These are phyloP conservation scores for Fusarium torulosum DNA, from an alignment of 2,329 filamentous ascomycete species.

Conservation along the genomic window DNA sequence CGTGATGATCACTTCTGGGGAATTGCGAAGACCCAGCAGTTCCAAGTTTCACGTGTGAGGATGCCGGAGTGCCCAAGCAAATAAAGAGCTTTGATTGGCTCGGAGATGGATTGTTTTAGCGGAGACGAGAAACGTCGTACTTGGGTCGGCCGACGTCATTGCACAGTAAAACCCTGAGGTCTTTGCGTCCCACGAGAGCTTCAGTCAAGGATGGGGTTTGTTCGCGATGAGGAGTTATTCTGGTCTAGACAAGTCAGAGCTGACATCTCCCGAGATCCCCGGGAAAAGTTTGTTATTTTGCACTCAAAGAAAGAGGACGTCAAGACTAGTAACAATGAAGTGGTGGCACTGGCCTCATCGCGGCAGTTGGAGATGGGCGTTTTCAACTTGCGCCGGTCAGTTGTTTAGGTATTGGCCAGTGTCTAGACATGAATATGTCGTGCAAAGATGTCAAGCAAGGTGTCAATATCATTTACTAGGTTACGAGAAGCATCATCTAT, in stretches of 20 bases:
- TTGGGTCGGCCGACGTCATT: constrained; percentile 43
- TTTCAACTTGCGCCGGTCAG: constrained; percentile 2
- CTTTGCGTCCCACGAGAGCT: constrained; percentile 35
- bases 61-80: constrained; percentile 14
- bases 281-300: constrained; percentile 12
- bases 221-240: not conserved
- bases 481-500: constrained; percentile 3
- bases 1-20: constrained; percentile 44
- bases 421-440: not conserved
- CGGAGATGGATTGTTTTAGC: constrained; percentile 5
- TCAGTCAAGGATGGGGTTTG: constrained; percentile 19
- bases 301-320: not conserved
- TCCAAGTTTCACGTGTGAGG: constrained; percentile 24
- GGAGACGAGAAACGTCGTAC: constrained; percentile 22
- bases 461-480: constrained; percentile 39
- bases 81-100: constrained; percentile 26
- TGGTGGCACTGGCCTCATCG: not conserved
- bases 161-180: constrained; percentile 37
- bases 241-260: constrained; percentile 9
- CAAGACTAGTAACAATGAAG: not conserved
- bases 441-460: not conserved
- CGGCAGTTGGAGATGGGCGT: constrained; percentile 12
- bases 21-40: constrained; percentile 5
- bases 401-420: not conserved
- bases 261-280: constrained; percentile 2